A percentile compares a stretch with the other conserved stretches of the same genome.
phyloP scores from a whole-genome alignment of 768 basidiomycete genomes.

The Podaxis sp. region DNA sequence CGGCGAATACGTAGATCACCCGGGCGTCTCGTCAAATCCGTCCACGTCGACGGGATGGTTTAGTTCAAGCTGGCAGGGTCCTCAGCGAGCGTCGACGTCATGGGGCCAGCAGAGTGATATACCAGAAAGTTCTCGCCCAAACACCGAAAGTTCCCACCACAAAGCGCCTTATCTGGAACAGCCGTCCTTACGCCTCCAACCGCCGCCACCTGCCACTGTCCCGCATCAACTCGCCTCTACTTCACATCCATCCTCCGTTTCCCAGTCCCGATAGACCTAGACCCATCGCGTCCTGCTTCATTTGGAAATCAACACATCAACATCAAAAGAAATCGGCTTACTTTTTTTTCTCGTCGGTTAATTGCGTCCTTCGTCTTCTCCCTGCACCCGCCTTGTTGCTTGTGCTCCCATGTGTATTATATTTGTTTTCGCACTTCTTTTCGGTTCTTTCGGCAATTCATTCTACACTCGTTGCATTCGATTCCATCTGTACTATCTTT shows the following conservation, averaged over 20 bases:
- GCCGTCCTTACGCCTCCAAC: not conserved
- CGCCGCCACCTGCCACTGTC: not conserved
- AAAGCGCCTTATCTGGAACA: constrained; percentile 7
- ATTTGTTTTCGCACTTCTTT: constrained; percentile 1
- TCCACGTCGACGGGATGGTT: not conserved
- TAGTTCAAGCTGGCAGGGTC: constrained; percentile 2
- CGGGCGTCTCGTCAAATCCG: not conserved
- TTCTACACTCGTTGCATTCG: not conserved
- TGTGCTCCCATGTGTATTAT: constrained; percentile 9
- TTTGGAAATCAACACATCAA: not conserved
- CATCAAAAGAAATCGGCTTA: not conserved
- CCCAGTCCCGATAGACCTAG: constrained; percentile 1
- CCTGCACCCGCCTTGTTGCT: not conserved
- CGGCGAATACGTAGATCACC: constrained; percentile 27
- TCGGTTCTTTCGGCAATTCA: not conserved
- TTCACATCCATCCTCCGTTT: not conserved
- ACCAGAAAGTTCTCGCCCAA: constrained; percentile 3
- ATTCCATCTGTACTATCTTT: constrained; percentile 7
- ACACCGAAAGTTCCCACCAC: constrained; percentile 4
- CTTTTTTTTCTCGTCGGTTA: not conserved
- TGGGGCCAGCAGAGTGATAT: constrained; percentile 6
- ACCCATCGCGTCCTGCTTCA: not conserved
- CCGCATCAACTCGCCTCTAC: not conserved
- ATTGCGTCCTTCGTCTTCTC: not conserved
- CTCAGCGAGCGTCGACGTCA: constrained; percentile 1